These are phyloP conservation scores for Penicillium angulare DNA, from an alignment of 495 filamentous ascomycete species.

Conservation along the genomic window DNA sequence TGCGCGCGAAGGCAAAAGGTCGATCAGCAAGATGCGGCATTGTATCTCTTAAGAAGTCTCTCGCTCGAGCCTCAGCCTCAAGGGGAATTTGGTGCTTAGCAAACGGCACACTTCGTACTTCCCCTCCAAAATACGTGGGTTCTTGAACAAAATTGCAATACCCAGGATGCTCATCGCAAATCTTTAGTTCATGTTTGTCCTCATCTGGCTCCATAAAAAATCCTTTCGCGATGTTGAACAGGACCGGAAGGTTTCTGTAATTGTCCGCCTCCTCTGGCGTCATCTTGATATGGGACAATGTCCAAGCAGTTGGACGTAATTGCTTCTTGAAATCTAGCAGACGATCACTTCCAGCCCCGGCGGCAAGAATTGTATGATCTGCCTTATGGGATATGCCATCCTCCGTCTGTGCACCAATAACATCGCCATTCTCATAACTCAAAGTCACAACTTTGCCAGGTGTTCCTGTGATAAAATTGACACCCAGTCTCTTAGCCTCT, in stretches of 20 bases:
- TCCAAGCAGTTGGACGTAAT: slow-evolving; percentile 54
- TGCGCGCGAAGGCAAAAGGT: slow-evolving; percentile 47
- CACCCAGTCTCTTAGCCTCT: slow-evolving; percentile 46
- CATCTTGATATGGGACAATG: slow-evolving; percentile 50
- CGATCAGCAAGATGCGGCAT: slow-evolving; percentile 51
- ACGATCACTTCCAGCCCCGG: slow-evolving; percentile 46
- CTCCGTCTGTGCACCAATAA: slow-evolving; percentile 35
- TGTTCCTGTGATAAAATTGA: slow-evolving; percentile 39
- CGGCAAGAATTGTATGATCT: slow-evolving; percentile 42
- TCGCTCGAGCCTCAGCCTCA: slow-evolving; percentile 39
- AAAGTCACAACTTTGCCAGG: slow-evolving; percentile 39
- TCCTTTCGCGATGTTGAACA: slow-evolving; percentile 51
- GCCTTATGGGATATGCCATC: slow-evolving; percentile 35
- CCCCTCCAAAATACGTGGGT: slow-evolving; percentile 11
- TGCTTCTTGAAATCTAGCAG: slow-evolving; percentile 53
- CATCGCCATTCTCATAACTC: slow-evolving; percentile 30
- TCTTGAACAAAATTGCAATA: slow-evolving; percentile 47
- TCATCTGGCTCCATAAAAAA: slow-evolving; percentile 58
- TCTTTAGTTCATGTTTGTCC: slow-evolving; percentile 51
- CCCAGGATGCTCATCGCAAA: slow-evolving; percentile 57
- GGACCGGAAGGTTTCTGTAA: slow-evolving; percentile 47
- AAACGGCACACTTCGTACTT: slow-evolving; percentile 42
- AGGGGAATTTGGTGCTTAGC: slow-evolving; percentile 47
- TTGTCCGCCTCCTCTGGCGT: slow-evolving; percentile 38
- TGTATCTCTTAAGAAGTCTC: slow-evolving; percentile 45